Percentiles rank a stretch among this genome's conserved stretches.
Evolutionary conservation across 2,329 filamentous ascomycete species (phyloP).

Genomic region (Clonostachys solani): DNA sequence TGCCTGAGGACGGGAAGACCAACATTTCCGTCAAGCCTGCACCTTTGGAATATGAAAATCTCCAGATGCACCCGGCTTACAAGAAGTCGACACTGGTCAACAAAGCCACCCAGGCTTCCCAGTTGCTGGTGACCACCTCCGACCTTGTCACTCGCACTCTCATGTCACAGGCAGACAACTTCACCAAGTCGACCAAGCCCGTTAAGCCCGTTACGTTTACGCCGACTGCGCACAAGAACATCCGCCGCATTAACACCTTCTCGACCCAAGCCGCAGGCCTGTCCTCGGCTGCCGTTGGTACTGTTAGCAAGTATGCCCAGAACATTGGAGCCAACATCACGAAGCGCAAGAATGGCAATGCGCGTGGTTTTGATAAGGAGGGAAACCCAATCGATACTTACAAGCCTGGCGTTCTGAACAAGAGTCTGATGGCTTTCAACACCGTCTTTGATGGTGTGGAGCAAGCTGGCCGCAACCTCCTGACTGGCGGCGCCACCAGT

Average conservation of each 20-base stretch:
- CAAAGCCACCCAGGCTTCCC: constrained; percentile 81
- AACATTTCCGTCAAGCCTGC: constrained; percentile 64
- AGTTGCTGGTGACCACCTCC: constrained; percentile 86
- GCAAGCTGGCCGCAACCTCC: constrained; percentile 73
- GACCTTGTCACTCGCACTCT: constrained; percentile 75
- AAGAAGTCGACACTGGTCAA: constrained; percentile 81
- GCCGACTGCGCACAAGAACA: constrained; percentile 76
- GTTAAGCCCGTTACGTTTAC: constrained; percentile 84
- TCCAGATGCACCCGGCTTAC: constrained; percentile 87
- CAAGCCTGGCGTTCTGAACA: constrained; percentile 92
- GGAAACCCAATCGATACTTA: constrained; percentile 62
- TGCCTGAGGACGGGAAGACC: constrained; percentile 62
- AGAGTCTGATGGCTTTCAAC: constrained; percentile 92
- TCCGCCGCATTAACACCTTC: constrained; percentile 86
- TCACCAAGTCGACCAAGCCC: constrained; percentile 77
- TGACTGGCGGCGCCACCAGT: constrained; percentile 71
- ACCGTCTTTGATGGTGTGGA: constrained; percentile 94
- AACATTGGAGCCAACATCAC: constrained; percentile 76
- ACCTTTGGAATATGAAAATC: constrained; percentile 66
- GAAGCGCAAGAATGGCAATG: constrained; percentile 43
- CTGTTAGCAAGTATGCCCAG: constrained; percentile 79
- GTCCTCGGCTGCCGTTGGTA: constrained; percentile 81
- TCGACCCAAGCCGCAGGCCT: constrained; percentile 75
- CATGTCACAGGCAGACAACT: constrained; percentile 72
- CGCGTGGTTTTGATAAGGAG: constrained; percentile 63